Evolutionary conservation across 1,284 basidiomycete genomes (phyloP).

Genomic region (Cerrena zonata): DNA sequence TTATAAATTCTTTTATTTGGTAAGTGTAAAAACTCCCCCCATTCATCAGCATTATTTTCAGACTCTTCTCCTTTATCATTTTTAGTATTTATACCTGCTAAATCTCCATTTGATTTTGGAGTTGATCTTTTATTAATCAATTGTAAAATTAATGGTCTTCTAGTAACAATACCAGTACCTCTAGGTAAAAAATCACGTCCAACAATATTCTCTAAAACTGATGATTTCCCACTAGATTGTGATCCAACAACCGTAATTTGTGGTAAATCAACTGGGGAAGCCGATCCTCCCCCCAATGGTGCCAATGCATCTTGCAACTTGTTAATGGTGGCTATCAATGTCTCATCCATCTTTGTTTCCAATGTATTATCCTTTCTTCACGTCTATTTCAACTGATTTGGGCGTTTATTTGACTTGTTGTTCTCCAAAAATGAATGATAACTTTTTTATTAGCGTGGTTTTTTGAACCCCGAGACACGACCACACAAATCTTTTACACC

Average conservation of each 20-base stretch:
- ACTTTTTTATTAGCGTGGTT: too few species aligned
- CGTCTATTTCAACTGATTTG: too few species aligned
- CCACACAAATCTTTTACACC: too few species aligned
- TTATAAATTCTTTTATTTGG: constrained; percentile 97
- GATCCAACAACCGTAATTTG: constrained; percentile 83
- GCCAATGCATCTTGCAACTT: constrained; percentile 79
- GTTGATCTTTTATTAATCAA: constrained; percentile 78
- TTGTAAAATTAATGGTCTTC: constrained; percentile 90
- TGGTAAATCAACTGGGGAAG: constrained; percentile 74
- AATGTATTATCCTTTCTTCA: too few species aligned
- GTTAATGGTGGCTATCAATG: constrained; percentile 70
- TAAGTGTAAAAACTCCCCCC: constrained; percentile 97
- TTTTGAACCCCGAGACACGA: too few species aligned
- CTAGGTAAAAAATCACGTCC: constrained; percentile 95
- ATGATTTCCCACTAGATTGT: constrained; percentile 85
- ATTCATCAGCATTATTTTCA: constrained; percentile 74
- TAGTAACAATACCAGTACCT: constrained; percentile 95
- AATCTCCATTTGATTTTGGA: constrained; percentile 42
- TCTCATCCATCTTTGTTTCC: too few species aligned
- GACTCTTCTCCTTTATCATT: neutral
- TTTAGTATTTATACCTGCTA: neutral
- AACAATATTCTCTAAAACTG: constrained; percentile 91
- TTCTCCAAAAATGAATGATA: too few species aligned
- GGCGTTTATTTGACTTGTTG: too few species aligned
- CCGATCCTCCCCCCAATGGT: constrained; percentile 74